A percentile compares a stretch with the other conserved stretches of the same genome.
These are phyloP conservation scores for Eustoma russellianum DNA, from an alignment of 257 asterid species.

Conservation along the genomic window DNA sequence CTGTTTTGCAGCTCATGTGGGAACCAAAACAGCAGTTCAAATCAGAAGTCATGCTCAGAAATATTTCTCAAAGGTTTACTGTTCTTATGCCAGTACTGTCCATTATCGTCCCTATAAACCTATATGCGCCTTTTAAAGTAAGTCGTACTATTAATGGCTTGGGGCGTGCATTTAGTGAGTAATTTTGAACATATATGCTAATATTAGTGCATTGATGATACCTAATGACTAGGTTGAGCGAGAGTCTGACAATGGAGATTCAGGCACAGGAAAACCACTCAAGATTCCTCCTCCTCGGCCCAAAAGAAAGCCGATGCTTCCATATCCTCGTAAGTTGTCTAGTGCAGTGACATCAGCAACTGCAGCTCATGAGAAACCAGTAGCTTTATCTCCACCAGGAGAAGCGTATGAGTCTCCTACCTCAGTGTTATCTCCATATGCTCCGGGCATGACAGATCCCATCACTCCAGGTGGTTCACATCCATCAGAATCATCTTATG, in stretches of 20 bases:
- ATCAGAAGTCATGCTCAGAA: constrained; percentile 94
- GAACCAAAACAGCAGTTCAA: constrained; percentile 81
- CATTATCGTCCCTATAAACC: constrained; percentile 36
- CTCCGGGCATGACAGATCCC: constrained; percentile 38
- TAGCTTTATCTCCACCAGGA: constrained; percentile 20
- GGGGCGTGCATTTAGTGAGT: constrained; percentile 5
- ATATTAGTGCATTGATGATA: constrained; percentile 8
- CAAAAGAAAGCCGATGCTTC: constrained; percentile 73
- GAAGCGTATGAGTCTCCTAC: constrained; percentile 46
- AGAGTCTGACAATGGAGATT: constrained; percentile 45
- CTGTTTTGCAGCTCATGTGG: constrained; percentile 54
- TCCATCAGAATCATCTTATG: constrained; percentile 25
- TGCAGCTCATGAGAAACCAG: constrained; percentile 18
- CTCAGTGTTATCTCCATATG: constrained; percentile 50
- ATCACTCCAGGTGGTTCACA: constrained; percentile 36
- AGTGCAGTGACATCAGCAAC: constrained; percentile 16
- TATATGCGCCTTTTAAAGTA: constrained; percentile 36
- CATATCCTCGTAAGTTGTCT: constrained; percentile 71
- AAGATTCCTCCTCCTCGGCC: constrained; percentile 97
- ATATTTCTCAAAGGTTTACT: constrained; percentile 56
- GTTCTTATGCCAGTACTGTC: constrained; percentile 13
- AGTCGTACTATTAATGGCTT: constrained; percentile 38
- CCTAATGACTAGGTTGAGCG: constrained; percentile 31
- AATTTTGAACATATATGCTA: neutral
- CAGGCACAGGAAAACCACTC: constrained; percentile 36